phyloP scores from a whole-genome alignment of 2,329 filamentous ascomycete genomes.

The Fusarium begoniae region DNA sequence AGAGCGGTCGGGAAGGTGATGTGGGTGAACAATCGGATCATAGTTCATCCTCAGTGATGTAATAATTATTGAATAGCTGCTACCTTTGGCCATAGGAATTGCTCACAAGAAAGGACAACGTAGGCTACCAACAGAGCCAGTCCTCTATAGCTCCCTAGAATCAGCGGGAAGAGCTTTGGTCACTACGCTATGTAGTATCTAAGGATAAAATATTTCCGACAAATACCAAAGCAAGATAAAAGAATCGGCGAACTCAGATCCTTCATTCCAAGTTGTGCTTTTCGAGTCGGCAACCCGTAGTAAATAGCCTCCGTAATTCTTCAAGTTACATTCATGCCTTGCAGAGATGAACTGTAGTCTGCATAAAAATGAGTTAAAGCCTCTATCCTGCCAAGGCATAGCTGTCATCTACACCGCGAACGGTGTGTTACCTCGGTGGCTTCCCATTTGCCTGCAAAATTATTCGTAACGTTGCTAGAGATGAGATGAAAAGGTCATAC shows the following conservation, averaged over 20 bases:
- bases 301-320: neutral
- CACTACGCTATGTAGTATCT: neutral
- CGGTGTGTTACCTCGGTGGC: neutral
- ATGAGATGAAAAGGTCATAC: neutral
- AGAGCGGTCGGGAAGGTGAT: neutral
- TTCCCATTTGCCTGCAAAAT: neutral
- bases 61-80: neutral
- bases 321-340: neutral
- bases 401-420: neutral
- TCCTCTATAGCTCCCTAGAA: neutral
- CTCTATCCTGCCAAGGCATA: neutral
- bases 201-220: neutral
- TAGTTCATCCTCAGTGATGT: too few relatives aligned
- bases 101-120: neutral
- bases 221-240: neutral
- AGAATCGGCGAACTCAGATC: neutral
- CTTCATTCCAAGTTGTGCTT: neutral
- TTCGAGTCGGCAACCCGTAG: neutral
- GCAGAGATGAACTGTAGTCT: too few relatives aligned
- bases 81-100: accelerated
- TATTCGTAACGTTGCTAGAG: neutral
- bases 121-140: neutral
- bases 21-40: accelerated
- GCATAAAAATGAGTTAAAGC: accelerated
- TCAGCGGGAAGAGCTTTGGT: neutral